A percentile compares a stretch with the other conserved stretches of the same genome.
Conservation (phyloP, 1,284 basidiomycete species). For the Leccinum fuscescens region DNA sequence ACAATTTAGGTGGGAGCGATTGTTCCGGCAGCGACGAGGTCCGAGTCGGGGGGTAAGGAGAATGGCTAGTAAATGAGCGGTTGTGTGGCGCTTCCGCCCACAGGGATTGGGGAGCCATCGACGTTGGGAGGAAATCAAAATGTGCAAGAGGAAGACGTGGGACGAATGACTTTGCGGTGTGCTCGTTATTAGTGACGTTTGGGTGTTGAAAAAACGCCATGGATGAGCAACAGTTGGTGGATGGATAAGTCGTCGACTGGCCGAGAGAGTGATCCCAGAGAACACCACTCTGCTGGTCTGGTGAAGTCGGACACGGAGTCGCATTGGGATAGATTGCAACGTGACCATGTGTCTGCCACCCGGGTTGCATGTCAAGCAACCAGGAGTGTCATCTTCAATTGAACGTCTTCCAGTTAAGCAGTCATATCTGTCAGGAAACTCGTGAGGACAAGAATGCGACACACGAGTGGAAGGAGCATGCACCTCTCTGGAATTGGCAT, state of each 20-base stretch:
- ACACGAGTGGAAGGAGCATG: background rate
- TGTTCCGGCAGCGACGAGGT: constrained; percentile 4
- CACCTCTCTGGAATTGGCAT: background rate
- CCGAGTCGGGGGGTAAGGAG: background rate
- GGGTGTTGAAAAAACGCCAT: background rate
- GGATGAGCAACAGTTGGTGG: no score
- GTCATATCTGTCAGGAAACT: background rate
- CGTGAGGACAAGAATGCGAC: background rate
- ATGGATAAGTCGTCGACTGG: background rate
- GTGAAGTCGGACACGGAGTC: background rate
- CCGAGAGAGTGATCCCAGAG: background rate
- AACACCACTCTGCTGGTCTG: background rate
- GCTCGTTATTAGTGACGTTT: background rate
- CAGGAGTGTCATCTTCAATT: background rate
- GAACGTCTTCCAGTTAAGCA: background rate
- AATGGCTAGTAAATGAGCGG: background rate
- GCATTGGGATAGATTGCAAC: background rate
- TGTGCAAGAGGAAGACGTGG: background rate
- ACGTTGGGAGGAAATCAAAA: background rate
- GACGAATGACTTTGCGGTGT: background rate
- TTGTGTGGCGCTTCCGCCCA: background rate
- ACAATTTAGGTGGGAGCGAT: background rate
- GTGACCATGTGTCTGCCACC: no score
- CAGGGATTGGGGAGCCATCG: background rate
- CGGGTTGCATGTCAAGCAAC: background rate